Percentiles rank a stretch among this genome's conserved stretches.
Evolutionary conservation across 208 protist genomes (phyloP).

Genomic region (Leptomonas pyrrhocoris): DNA sequence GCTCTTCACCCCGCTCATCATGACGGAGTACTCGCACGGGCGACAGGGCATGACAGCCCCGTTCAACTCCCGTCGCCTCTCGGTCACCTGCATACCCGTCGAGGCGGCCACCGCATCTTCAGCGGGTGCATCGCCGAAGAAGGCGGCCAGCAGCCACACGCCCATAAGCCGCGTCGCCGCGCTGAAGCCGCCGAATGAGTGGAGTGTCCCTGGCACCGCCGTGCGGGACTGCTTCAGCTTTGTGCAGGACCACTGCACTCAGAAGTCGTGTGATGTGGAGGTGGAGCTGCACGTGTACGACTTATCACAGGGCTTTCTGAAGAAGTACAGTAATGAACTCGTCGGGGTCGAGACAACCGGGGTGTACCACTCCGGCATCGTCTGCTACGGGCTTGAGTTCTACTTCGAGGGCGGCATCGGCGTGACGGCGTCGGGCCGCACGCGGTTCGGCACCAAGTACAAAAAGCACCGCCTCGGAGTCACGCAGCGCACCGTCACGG

Average conservation of each 20-base stretch:
- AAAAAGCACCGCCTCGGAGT: conserved; percentile 52
- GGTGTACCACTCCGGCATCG: conserved; percentile 92
- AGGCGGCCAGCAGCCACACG: background rate
- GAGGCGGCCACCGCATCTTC: background rate
- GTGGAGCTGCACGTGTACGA: conserved; percentile 92
- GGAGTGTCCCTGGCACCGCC: conserved; percentile 25
- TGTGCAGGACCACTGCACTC: conserved; percentile 26
- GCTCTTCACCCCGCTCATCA: background rate
- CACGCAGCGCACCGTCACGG: conserved; percentile 43
- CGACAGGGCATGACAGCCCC: background rate
- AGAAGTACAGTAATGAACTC: conserved; percentile 53
- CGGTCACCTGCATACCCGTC: conserved; percentile 20
- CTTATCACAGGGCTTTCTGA: conserved; percentile 78
- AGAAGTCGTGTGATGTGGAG: background rate
- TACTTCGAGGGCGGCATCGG: conserved; percentile 94
- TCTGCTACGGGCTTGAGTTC: conserved; percentile 93
- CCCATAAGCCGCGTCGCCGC: conserved; percentile 6
- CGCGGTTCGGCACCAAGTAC: conserved; percentile 84
- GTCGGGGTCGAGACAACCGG: conserved; percentile 78
- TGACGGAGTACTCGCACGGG: background rate
- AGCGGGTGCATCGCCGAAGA: background rate
- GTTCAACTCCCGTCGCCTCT: conserved; percentile 11
- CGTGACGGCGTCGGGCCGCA: conserved; percentile 49
- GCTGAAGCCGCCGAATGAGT: conserved; percentile 29
- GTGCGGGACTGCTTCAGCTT: conserved; percentile 44